Percentiles rank a stretch among this genome's conserved stretches.
Conservation (phyloP, 192 early-diverging fungal species). For the Ambispora gerdemannii region DNA sequence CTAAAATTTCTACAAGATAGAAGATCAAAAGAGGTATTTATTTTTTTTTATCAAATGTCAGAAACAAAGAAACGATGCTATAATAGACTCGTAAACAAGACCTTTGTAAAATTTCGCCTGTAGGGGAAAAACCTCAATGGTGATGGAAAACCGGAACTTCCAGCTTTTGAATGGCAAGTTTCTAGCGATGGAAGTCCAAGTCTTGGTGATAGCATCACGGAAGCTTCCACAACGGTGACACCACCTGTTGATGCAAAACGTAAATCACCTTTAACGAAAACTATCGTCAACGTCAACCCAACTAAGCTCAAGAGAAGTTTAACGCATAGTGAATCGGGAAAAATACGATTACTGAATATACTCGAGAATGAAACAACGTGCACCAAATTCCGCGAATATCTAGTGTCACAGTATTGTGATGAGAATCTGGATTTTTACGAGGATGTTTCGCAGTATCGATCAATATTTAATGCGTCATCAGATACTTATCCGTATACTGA, state of each 20-base stretch:
- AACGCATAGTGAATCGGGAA: neutral
- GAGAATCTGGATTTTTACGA: slow-evolving; percentile 32
- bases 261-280: neutral
- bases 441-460: slow-evolving; percentile 17
- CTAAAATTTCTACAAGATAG: slow-evolving; percentile 21
- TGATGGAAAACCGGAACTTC: neutral
- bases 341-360: slow-evolving; percentile 27
- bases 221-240: neutral
- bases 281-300: neutral
- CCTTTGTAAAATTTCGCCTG: neutral
- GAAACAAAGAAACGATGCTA: neutral
- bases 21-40: slow-evolving; percentile 28
- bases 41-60: neutral
- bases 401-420: slow-evolving; percentile 28
- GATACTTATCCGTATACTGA: neutral
- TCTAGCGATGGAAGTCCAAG: neutral
- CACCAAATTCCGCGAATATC: slow-evolving; percentile 17
- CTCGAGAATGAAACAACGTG: slow-evolving; percentile 11
- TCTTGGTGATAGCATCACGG: neutral
- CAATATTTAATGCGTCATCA: neutral
- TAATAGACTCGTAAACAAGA: neutral
- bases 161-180: slow-evolving; percentile 31
- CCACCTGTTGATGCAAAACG: slow-evolving; percentile 18
- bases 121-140: neutral
- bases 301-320: neutral